Conservation (phyloP, 192 early-diverging fungal species). For the Dissophora globulifera region DNA sequence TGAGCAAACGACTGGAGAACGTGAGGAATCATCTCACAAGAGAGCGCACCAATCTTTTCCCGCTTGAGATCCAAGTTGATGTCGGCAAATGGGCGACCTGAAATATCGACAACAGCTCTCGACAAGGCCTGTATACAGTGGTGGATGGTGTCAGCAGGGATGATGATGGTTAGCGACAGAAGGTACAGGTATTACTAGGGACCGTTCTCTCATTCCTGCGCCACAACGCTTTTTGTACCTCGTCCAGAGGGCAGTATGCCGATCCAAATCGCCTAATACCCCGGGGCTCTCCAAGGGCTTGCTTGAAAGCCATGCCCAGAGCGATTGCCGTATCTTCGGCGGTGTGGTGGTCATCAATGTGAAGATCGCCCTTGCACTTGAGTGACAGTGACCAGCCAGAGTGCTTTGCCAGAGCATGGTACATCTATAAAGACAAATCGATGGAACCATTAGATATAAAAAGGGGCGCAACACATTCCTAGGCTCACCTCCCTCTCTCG, state of each 20-base stretch:
- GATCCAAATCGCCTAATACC: constrained; percentile 94
- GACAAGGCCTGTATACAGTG: constrained; percentile 74
- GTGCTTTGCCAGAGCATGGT: constrained; percentile 98
- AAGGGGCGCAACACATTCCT: too few relatives aligned
- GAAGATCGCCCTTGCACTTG: constrained; percentile 90
- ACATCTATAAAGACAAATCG: constrained; percentile 83
- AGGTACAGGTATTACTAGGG: too few relatives aligned
- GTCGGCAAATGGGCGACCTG: constrained; percentile 86
- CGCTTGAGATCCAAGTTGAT: constrained; percentile 91
- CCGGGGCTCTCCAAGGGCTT: constrained; percentile 89
- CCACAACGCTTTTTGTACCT: constrained; percentile 65
- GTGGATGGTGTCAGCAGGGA: too few relatives aligned
- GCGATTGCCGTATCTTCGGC: constrained; percentile 96
- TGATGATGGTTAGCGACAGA: too few relatives aligned
- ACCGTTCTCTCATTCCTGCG: too few relatives aligned
- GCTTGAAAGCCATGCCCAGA: constrained; percentile 91
- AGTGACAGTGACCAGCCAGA: constrained; percentile 88
- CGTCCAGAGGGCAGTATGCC: constrained; percentile 96
- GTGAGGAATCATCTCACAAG: constrained; percentile 99
- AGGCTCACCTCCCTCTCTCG: too few relatives aligned
- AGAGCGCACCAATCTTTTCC: constrained; percentile 90
- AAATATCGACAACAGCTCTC: constrained; percentile 96
- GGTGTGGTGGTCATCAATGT: constrained; percentile 99
- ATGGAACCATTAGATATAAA: too few relatives aligned
- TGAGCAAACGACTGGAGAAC: constrained; percentile 93